Percentiles rank a stretch among this genome's conserved stretches.
These are phyloP conservation scores for Paracorniculantispora psalliotae DNA, from an alignment of 2,329 filamentous ascomycete genomes.

Conservation along the genomic window DNA sequence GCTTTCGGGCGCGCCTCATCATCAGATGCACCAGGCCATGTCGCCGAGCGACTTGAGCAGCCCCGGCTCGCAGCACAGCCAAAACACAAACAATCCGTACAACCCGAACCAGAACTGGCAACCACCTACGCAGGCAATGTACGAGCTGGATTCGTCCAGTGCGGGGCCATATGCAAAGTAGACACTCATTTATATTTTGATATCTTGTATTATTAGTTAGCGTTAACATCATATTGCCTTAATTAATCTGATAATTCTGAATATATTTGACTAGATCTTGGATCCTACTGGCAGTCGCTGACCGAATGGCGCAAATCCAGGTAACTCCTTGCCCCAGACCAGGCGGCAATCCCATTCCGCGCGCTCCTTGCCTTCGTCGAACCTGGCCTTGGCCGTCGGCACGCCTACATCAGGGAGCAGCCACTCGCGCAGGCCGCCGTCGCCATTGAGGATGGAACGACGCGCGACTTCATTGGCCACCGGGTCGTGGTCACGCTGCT, in stretches of 20 bases:
- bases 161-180: background rate
- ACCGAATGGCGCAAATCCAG: constrained; percentile 8
- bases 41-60: constrained; percentile 9
- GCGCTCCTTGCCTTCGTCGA: constrained; percentile 11
- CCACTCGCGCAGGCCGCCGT: constrained; percentile 14
- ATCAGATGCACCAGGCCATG: background rate
- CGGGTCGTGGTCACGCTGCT: constrained; percentile 8
- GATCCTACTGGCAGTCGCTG: constrained; percentile 2
- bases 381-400: background rate
- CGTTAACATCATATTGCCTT: background rate
- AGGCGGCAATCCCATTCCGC: constrained; percentile 13
- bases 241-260: background rate
- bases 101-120: background rate
- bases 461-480: constrained; percentile 8
- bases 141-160: constrained; percentile 10
- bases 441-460: constrained; percentile 12
- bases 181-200: background rate
- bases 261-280: constrained; percentile 5
- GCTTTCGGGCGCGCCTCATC: background rate
- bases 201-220: background rate
- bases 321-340: constrained; percentile 13
- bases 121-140: background rate
- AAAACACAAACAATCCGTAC: background rate
- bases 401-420: constrained; percentile 7
- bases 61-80: background rate